Conservation (phyloP, 192 early-diverging fungal species). For the Oehlia diaphana region DNA sequence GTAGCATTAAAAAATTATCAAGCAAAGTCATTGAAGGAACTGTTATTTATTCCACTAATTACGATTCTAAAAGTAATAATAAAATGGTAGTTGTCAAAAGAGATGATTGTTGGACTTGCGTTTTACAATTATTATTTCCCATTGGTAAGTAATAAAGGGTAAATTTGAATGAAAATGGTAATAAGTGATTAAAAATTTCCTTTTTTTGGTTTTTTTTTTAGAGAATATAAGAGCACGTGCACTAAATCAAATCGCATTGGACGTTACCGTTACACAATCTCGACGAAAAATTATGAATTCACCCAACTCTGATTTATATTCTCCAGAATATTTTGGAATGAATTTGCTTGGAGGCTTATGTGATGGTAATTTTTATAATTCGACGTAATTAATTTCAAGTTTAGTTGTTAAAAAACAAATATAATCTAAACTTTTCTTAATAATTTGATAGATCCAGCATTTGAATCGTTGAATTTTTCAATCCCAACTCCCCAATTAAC, state of each 20-base stretch:
- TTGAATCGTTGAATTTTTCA: conserved; percentile 21
- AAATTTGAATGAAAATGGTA: too few relatives aligned
- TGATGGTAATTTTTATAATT: conserved; percentile 39
- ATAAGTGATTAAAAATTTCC: background rate
- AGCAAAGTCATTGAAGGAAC: conserved; percentile 31
- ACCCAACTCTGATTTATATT: conserved; percentile 47
- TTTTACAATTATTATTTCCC: conserved; percentile 51
- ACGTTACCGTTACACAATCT: conserved; percentile 35
- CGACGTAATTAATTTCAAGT: background rate
- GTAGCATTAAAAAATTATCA: conserved; percentile 28
- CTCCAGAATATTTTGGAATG: conserved; percentile 49
- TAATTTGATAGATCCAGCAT: conserved; percentile 10
- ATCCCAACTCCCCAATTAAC: conserved; percentile 31
- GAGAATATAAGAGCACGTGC: conserved; percentile 40
- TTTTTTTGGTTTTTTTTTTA: conserved; percentile 1
- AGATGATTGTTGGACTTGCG: conserved; percentile 45
- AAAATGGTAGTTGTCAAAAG: conserved; percentile 38
- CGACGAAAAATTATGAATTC: conserved; percentile 19
- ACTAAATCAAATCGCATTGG: conserved; percentile 39
- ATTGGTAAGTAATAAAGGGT: conserved; percentile 41
- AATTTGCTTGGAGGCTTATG: conserved; percentile 52
- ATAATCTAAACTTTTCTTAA: background rate
- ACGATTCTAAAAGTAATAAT: conserved; percentile 40
- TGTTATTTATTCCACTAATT: conserved; percentile 45
- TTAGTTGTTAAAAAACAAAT: background rate